Evolutionary conservation across 176 grass and related monocot genomes (phyloP), one percentile per base, ranked within the genome.

Genomic region (Avena sativa): DNA sequence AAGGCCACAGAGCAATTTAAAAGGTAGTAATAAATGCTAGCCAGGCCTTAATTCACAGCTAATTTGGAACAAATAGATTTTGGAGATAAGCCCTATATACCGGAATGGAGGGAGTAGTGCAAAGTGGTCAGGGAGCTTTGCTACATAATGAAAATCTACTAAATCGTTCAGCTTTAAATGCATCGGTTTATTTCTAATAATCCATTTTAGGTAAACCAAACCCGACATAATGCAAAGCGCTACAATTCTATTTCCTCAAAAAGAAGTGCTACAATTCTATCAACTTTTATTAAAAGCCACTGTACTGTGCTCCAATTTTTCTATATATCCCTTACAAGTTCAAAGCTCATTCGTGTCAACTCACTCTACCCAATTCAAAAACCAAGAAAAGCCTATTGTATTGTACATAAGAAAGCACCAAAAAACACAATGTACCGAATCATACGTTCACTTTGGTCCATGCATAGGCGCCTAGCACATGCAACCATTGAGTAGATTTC

Each of bases 351-450:
- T 34, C 55, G 51, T 71, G 64, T 14, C 30, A 70, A 83, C 40
- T 55, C 26, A 90, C 12, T 47, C 71, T 77, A 83, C 49, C 15
- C 15, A 16, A 87, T 56, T 60, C 16, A 67, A 72, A 81, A 17
- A 23, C 13, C 34, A 7, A 80, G 12, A n/a, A 23, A 28, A 20
- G 14, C 6, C 79, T 26, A 81, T 36, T 49, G 19, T 26, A 81
- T 36, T 49, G 19, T 59, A 57, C 50, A 59, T 13, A 17, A 77
- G 17, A 50, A 47, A 16, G 16, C 56, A 83, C 34, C 40, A 81
- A 25, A 15, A 23, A 70, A 43, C 28, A 78, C 34, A 70, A 61
- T 79, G 76, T 76, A 43, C 12, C 62, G 32, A 79, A 62, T 13
- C 2, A 19, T 5, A 9, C 19, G 8, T 47, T 28, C 74, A 47